phyloP scores from a whole-genome alignment of 2,329 filamentous ascomycete genomes.

The Exophiala sp. region DNA sequence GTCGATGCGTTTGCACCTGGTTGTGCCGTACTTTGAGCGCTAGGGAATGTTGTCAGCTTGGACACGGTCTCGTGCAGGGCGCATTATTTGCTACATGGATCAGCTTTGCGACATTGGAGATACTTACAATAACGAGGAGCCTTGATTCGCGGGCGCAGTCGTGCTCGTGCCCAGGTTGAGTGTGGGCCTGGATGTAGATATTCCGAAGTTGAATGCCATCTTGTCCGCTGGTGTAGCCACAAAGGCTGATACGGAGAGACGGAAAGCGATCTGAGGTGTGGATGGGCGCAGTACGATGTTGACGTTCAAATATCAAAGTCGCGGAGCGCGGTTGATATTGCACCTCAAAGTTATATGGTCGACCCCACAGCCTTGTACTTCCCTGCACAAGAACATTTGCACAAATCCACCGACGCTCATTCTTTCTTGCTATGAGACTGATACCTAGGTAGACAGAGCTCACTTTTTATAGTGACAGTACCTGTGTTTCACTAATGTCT shows the following conservation, averaged over 20 bases:
- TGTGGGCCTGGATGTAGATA: slow-evolving; percentile 13
- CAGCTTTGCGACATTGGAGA: not conserved
- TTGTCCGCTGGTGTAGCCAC: not conserved
- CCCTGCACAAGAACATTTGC: too few relatives aligned
- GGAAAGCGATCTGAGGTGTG: not conserved
- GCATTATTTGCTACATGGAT: not conserved
- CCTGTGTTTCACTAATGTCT: too few relatives aligned
- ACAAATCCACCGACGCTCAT: too few relatives aligned
- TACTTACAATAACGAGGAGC: slow-evolving; percentile 20
- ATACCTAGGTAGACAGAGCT: too few relatives aligned
- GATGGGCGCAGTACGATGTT: too few relatives aligned
- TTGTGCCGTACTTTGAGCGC: slow-evolving; percentile 9
- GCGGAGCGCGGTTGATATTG: too few relatives aligned
- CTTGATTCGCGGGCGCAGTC: slow-evolving; percentile 6
- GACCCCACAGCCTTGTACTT: too few relatives aligned
- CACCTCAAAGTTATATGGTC: too few relatives aligned
- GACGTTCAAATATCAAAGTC: too few relatives aligned
- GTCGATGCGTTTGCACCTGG: slow-evolving; percentile 13
- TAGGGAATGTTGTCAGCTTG: slow-evolving; percentile 4
- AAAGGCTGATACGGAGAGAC: not conserved
- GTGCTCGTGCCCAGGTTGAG: slow-evolving; percentile 18
- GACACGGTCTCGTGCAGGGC: not conserved
- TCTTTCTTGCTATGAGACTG: too few relatives aligned
- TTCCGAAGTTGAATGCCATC: slow-evolving; percentile 22
- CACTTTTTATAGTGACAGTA: too few relatives aligned